Evolutionary conservation across 2,329 filamentous ascomycete species (phyloP).

Genomic region (Cercospora zeina): DNA sequence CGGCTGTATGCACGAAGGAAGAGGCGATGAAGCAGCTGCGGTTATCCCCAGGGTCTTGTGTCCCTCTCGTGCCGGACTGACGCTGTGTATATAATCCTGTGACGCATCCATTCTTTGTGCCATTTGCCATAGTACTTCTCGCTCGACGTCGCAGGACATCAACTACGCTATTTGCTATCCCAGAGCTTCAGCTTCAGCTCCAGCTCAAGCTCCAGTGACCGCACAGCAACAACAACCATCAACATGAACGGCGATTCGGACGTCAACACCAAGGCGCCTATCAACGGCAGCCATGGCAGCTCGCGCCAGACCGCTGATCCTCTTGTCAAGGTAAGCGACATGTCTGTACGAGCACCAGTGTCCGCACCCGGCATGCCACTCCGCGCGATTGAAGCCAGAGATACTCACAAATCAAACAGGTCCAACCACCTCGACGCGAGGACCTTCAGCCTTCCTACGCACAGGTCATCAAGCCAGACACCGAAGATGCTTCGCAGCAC

Average conservation of each 20-base stretch:
- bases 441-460: conserved; percentile 78
- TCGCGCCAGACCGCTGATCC: conserved; percentile 26
- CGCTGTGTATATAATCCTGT: conserved; percentile 16
- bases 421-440: conserved; percentile 76
- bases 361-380: background rate
- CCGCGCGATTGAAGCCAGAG: background rate
- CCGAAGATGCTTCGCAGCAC: conserved; percentile 66
- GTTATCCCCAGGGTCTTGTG: conserved; percentile 10
- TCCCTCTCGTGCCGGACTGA: conserved; percentile 9
- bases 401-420: conserved; percentile 39
- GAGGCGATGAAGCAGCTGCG: conserved; percentile 21
- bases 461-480: conserved; percentile 60
- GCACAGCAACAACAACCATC: conserved; percentile 9
- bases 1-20: conserved; percentile 14
- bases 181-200: background rate
- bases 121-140: background rate
- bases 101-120: conserved; percentile 1
- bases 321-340: conserved; percentile 43
- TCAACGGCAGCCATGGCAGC: conserved; percentile 33
- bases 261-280: conserved; percentile 44
- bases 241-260: conserved; percentile 26
- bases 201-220: background rate
- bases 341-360: background rate
- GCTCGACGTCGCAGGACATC: conserved; percentile 1
- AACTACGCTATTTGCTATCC: background rate